Conservation (phyloP, 352 stramenopile species). For the Phytopythium helicoides region DNA sequence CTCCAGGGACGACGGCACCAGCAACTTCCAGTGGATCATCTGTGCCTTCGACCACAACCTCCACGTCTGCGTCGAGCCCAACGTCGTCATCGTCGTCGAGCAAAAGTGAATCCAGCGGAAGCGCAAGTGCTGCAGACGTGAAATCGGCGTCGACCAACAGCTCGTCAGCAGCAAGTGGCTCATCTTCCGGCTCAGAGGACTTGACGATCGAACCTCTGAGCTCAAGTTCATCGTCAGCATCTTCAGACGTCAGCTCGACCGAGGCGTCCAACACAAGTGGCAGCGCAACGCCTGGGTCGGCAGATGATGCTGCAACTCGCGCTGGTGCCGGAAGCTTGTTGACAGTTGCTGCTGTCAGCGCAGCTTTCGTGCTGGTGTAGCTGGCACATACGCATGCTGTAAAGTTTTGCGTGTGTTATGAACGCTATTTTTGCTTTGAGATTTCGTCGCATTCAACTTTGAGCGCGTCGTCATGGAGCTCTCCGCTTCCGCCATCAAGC, state of each 20-base stretch:
- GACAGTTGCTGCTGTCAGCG: neutral
- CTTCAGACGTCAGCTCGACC: neutral
- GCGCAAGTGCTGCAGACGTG: neutral
- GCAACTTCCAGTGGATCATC: neutral
- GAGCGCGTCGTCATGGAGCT: conserved; percentile 43
- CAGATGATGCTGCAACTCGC: neutral
- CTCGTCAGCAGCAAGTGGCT: neutral
- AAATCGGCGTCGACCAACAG: neutral
- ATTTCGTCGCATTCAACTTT: conserved; percentile 3
- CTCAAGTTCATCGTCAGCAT: neutral
- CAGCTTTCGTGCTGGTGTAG: neutral
- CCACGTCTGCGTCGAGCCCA: neutral
- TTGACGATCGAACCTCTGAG: neutral
- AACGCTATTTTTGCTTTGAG: conserved; percentile 7
- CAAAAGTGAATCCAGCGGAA: neutral
- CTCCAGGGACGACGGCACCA: neutral
- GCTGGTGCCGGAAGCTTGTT: neutral
- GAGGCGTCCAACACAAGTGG: neutral
- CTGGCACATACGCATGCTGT: no score
- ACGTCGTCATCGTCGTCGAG: neutral
- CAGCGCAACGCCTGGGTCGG: neutral
- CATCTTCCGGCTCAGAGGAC: conserved; percentile 3
- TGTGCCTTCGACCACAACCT: neutral
- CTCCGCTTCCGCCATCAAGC: conserved; percentile 62
- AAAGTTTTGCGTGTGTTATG: neutral